Evolutionary conservation across 1,284 basidiomycete genomes (phyloP), one percentile per base, ranked within the genome.

Genomic region (Apiotrichum sp.): DNA sequence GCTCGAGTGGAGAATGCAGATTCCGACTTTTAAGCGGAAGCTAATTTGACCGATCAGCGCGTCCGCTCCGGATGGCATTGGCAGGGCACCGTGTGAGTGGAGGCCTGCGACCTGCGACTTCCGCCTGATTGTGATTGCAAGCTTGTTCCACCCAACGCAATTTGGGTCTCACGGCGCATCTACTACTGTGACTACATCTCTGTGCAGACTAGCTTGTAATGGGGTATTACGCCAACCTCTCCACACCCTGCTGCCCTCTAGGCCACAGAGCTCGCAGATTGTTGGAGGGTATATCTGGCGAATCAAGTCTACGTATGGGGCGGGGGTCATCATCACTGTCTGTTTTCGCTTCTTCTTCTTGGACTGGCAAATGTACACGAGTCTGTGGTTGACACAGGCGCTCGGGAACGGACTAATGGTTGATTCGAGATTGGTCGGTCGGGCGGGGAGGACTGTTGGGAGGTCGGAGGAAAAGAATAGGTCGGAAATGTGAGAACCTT

Each of bases 341-440:
- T 52, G 35, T 52, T 52, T 52, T 52, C 41, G 39, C 49, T 50
- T 52, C 51, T 52, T 39, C 44, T 45, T 45, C 43, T 43, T 52
- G 50, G 42, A 35, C 33, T 22, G 41, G 50, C 42, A 51, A 42
- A 40, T 50, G 49, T 50, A 50, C 49, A 39, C 45, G 45, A 47
- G 45, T 34, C 33, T 34, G 33, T 11, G 13, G 8, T 44, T 22
- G 31, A 32, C 45, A 34, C 45, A 14, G 45, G 33, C 32, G 35
- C 47, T 36, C 36, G 47, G 47, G 16, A n/a, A 16, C 6, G 45
- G 42, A 45, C 52, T 53, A 53, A 29, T 29, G 32, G 38, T 42
- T 29, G 38, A 33, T 38, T 50, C 39, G 40, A 42, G 40, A 40
- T 41, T 41, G 38, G 36, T 22, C 22, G 22, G 47, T 16, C 22